Base-by-base conservation (phyloP, 139 green algal genomes). In the Coccomyxa sp. region DNA sequence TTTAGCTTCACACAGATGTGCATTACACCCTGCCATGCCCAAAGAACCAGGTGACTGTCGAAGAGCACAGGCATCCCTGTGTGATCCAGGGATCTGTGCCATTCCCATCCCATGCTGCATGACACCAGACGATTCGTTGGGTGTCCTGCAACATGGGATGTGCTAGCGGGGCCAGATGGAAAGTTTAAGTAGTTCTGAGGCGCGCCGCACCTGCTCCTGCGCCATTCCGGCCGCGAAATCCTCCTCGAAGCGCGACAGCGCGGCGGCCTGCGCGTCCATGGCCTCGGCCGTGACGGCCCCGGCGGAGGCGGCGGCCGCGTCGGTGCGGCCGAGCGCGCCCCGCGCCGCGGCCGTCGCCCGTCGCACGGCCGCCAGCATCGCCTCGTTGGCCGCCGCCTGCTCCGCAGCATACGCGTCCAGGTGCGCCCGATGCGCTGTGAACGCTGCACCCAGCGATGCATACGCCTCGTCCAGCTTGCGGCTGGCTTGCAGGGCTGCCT, bases 351-450 rank as follows among this genome's bases (percentile, higher is more conserved):
- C 66, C 27, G 82, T 59, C 13, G 89, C 28, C 0, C 68, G 32
- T 13, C 59, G n/a, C 13, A 57, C 82, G 32, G 82, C 79, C 13
- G 59, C 75, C n/a, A 68, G 25, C 58, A 85, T 67, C 4, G 84
- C 82, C 23, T 38, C 25, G 23, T 3, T 12, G 7, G n/a, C 27
- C 23, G 71, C 59, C 27, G 18, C 25, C 66, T 82, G 84, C 83
- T 83, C 74, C 66, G 18, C 59, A 18, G 66, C 58, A 32, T 88
- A 67, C 1, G 38, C 32, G 21, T 68, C 80, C 58, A 91, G 79
- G 71, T 85, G 80, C 18, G 57, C 67, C 58, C 78, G 78, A 79
- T 93, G 88, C 15, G 60, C 51, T n/a, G 80, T 38, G 10, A 82
- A 28, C 21, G 58, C 76, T 58, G 63, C 75, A 0, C 18, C 28